Evolutionary conservation across 1,284 basidiomycete genomes (phyloP).

Genomic region (Tylopilus microsporus): DNA sequence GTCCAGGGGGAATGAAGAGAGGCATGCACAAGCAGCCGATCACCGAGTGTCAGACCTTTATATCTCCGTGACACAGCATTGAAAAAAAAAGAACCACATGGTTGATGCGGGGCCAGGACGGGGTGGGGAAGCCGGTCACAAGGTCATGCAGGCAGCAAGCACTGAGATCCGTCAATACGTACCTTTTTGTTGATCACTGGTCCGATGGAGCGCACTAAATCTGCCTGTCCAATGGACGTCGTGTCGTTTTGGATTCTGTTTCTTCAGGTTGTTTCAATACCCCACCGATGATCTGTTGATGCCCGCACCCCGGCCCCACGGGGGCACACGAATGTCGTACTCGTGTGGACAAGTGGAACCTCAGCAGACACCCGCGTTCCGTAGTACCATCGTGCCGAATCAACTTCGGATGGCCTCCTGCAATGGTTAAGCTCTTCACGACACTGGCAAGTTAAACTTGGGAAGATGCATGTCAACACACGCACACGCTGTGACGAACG

Average conservation of each 20-base stretch:
- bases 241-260: neutral
- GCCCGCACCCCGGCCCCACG: neutral
- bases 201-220: neutral
- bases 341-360: neutral
- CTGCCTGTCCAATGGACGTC: neutral
- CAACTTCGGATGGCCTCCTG: too few species aligned
- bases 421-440: too few species aligned
- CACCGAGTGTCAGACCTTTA: conserved; percentile 10
- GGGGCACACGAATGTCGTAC: neutral
- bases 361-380: neutral
- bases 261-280: neutral
- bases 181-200: neutral
- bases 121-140: neutral
- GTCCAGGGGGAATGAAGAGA: neutral
- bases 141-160: neutral
- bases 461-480: too few species aligned
- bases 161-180: neutral
- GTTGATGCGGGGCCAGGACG: neutral
- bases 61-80: neutral
- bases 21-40: neutral
- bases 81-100: conserved; percentile 6
- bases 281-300: neutral
- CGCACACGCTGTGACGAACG: too few species aligned
- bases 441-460: too few species aligned
- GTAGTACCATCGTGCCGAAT: too few species aligned